Percentiles rank a stretch among this genome's conserved stretches.
These are phyloP conservation scores for Thyridium curvatum DNA, from an alignment of 2,329 filamentous ascomycete species.

Conservation along the genomic window DNA sequence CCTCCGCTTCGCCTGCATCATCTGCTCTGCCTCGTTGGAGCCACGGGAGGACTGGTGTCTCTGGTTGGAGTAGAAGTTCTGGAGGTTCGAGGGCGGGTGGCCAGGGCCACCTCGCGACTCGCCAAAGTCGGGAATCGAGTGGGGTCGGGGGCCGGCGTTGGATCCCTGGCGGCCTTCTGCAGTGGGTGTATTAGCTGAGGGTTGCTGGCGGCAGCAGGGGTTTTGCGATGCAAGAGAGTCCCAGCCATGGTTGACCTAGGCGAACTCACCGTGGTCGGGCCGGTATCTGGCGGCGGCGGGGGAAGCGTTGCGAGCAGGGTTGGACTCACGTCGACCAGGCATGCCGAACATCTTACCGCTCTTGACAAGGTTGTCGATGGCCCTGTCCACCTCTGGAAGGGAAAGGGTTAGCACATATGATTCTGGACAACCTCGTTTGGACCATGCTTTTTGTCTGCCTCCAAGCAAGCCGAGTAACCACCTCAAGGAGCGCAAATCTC, in stretches of 20 bases:
- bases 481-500: not conserved
- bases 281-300: slow-evolving; percentile 47
- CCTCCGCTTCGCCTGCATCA: slow-evolving; percentile 98
- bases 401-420: slow-evolving; percentile 10
- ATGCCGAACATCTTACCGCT: slow-evolving; percentile 85
- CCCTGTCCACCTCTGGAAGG: slow-evolving; percentile 81
- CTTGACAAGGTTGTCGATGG: slow-evolving; percentile 92
- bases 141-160: slow-evolving; percentile 62
- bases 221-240: not conserved
- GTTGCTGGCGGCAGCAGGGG: not conserved
- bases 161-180: slow-evolving; percentile 66
- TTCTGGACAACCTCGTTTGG: not conserved
- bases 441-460: not conserved
- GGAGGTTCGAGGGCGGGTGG: slow-evolving; percentile 72
- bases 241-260: slow-evolving; percentile 17
- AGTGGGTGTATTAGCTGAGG: slow-evolving; percentile 12
- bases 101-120: slow-evolving; percentile 52
- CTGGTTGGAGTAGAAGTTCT: slow-evolving; percentile 92
- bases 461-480: not conserved
- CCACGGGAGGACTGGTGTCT: slow-evolving; percentile 82
- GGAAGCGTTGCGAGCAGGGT: no score
- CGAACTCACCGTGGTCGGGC: slow-evolving; percentile 52
- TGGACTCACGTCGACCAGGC: slow-evolving; percentile 69
- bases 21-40: slow-evolving; percentile 88
- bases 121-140: slow-evolving; percentile 78